Base-by-base conservation (phyloP, 768 basidiomycete species). In the Termitomyces sp. region DNA sequence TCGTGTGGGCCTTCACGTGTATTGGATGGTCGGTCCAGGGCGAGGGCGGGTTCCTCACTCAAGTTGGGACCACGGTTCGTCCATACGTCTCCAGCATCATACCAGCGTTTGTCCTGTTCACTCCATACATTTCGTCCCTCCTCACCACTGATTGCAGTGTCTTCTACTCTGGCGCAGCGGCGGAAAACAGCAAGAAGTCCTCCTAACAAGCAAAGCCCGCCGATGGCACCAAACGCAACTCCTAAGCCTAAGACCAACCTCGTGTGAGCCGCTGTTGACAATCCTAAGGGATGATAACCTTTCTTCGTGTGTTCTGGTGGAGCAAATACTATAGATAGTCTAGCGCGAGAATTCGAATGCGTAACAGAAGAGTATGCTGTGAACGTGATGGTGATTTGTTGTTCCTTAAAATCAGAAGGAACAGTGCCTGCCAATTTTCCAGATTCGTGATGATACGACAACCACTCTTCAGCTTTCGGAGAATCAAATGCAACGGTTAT, bases 271-370 rank as follows among this genome's bases (percentile, higher is more conserved):
- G 74, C 68, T 5, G 72, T 68, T 14, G 79, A 78, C 5, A 77
- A 67, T 0, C 72, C 72, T 38, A 60, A 65, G 16, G 72, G 72
- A 61, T 69, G 74, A 28, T 67, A 68, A 2, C 68, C 66, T 38
- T 77, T 73, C 60, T 80, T 73, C 24, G 70, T 70, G 61, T 72
- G 70, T 58, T 75, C 69, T 46, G 67, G 55, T 35, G 75, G 62
- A 44, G 77, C 68, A 56, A 85, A 68, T 54, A 77, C 73, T 32
- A 91, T 73, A 1, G 77, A 69, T 18, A 90, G 74, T 55, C 62
- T 79, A 1, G 86, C 76, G 64, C 89, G 87, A 20, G 88, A 91
- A 1, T 83, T 88, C 16, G 88, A 86, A 62, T 85, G 88, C 2
- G 85, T 88, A 20, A 78, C 55, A 38, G 68, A 73, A 33, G 86